phyloP scores from a whole-genome alignment of 1,284 basidiomycete genomes.

The Xerocomus minutiporus region DNA sequence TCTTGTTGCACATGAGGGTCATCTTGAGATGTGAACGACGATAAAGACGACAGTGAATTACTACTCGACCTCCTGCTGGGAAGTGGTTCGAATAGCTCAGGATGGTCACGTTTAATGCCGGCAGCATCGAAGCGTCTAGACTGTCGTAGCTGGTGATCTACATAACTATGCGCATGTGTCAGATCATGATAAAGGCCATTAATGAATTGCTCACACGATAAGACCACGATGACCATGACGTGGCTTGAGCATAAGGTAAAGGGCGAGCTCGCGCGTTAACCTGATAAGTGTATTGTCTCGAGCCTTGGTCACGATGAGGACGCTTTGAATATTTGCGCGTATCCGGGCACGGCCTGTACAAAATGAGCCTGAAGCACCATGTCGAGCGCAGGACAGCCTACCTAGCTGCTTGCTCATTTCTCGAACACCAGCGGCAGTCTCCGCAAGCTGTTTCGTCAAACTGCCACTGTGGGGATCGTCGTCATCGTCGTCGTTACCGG shows the following conservation, averaged over 20 bases:
- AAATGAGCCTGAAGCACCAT: slow-evolving; percentile 11
- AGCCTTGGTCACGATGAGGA: slow-evolving; percentile 97
- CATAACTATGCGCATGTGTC: slow-evolving; percentile 59
- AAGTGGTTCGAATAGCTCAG: slow-evolving; percentile 82
- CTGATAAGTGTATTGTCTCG: slow-evolving; percentile 95
- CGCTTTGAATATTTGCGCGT: slow-evolving; percentile 84
- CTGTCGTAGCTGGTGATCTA: slow-evolving; percentile 87
- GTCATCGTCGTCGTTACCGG: slow-evolving; percentile 46
- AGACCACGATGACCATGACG: slow-evolving; percentile 64
- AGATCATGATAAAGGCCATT: slow-evolving; percentile 9
- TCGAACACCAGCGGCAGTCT: slow-evolving; percentile 94
- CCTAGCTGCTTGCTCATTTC: slow-evolving; percentile 99
- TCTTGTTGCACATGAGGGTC: slow-evolving; percentile 48
- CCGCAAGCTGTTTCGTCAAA: slow-evolving; percentile 89
- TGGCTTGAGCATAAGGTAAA: slow-evolving; percentile 88
- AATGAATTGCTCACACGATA: slow-evolving; percentile 57
- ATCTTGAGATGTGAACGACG: slow-evolving; percentile 39
- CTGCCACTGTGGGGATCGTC: slow-evolving; percentile 69
- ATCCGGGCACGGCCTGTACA: slow-evolving; percentile 83
- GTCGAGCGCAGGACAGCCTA: slow-evolving; percentile 38
- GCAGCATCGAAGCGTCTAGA: slow-evolving; percentile 94
- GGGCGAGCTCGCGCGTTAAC: slow-evolving; percentile 88
- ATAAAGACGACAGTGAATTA: slow-evolving; percentile 51
- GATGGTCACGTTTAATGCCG: slow-evolving; percentile 82
- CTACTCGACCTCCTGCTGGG: slow-evolving; percentile 67